These are phyloP conservation scores for Asterophora lycoperdoides DNA, from an alignment of 768 basidiomycete genomes.

Conservation along the genomic window DNA sequence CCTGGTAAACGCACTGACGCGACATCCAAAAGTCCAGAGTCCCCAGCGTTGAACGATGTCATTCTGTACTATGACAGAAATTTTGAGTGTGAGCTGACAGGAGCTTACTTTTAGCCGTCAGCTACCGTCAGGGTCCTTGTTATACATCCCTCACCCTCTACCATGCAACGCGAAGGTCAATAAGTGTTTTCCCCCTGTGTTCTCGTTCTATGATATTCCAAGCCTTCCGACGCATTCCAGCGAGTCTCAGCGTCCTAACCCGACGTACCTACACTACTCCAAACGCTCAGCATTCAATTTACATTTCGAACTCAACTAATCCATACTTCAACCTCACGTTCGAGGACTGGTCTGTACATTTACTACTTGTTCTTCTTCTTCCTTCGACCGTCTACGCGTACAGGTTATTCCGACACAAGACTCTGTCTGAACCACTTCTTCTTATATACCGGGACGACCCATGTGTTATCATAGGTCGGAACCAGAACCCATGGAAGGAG, in stretches of 20 bases:
- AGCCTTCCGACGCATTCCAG: constrained; percentile 9
- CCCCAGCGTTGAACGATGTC: no score
- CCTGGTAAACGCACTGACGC: not conserved
- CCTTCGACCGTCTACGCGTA: not conserved
- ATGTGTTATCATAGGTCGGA: constrained; percentile 90
- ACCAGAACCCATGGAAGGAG: constrained; percentile 99
- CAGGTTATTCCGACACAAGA: constrained; percentile 68
- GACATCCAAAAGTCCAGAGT: not conserved
- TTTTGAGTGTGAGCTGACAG: no score
- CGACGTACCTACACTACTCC: constrained; percentile 14
- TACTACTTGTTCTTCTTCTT: not conserved
- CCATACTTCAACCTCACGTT: constrained; percentile 88
- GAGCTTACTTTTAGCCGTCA: no score
- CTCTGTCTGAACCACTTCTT: constrained; percentile 63
- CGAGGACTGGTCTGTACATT: constrained; percentile 71
- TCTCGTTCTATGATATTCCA: constrained; percentile 12
- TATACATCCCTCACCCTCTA: no score
- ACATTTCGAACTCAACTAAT: constrained; percentile 71
- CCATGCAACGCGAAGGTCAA: no score
- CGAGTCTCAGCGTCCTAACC: constrained; percentile 7
- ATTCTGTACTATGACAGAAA: no score
- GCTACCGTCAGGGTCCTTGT: no score
- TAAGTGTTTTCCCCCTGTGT: no score
- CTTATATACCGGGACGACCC: constrained; percentile 85
- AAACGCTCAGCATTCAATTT: constrained; percentile 48